Evolutionary conservation across 768 basidiomycete genomes (phyloP).

Genomic region (Lactarius pseudohatsudake): DNA sequence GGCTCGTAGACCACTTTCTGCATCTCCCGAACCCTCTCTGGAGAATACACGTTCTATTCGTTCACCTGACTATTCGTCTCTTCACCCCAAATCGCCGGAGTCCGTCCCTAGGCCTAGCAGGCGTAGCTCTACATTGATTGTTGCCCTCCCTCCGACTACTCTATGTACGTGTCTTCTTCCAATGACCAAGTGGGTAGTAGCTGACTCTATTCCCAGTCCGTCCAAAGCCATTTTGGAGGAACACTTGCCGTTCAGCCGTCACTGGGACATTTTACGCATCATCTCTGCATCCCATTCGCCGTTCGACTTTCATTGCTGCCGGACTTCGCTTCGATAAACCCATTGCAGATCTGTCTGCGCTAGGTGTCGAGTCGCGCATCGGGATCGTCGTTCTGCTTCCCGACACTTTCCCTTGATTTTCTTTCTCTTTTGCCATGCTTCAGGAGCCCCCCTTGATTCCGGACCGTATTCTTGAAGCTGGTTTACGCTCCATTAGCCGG

Average conservation of each 20-base stretch:
- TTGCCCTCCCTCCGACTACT: constrained; percentile 61
- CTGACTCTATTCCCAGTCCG: constrained; percentile 48
- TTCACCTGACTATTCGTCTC: not conserved
- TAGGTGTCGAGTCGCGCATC: constrained; percentile 38
- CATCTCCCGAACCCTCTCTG: not conserved
- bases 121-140: constrained; percentile 35
- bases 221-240: constrained; percentile 82
- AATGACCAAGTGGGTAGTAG: not conserved
- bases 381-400: constrained; percentile 31
- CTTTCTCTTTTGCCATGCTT: not conserved
- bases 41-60: not conserved
- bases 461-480: not conserved
- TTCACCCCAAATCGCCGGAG: not conserved
- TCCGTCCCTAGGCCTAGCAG: not conserved
- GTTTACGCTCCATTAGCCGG: constrained; percentile 4
- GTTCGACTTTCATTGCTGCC: constrained; percentile 77
- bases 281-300: constrained; percentile 68
- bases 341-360: constrained; percentile 38
- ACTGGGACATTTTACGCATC: constrained; percentile 77
- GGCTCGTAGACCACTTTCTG: constrained; percentile 7
- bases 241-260: constrained; percentile 69
- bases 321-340: constrained; percentile 69
- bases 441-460: not conserved
- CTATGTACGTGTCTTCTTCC: constrained; percentile 48
- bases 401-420: not conserved